Evolutionary conservation across 1,284 basidiomycete species (phyloP).

Genomic region (Irpex lacteus): DNA sequence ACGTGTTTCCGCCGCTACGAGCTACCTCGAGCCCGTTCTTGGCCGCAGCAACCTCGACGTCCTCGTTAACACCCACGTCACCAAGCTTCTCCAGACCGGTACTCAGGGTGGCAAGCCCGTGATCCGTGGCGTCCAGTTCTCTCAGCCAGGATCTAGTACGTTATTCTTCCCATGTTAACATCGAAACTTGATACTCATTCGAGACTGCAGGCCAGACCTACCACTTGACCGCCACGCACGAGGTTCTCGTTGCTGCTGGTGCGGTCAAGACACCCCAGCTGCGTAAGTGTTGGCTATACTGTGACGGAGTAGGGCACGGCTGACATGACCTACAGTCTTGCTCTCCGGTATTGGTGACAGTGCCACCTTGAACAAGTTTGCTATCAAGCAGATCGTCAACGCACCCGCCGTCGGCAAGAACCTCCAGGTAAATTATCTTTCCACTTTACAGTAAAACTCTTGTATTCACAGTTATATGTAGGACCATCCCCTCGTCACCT

Average conservation of each 20-base stretch:
- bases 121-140: constrained; percentile 33
- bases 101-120: constrained; percentile 16
- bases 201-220: background rate
- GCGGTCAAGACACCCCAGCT: constrained; percentile 32
- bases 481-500: constrained; percentile 28
- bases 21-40: constrained; percentile 28
- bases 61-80: constrained; percentile 36
- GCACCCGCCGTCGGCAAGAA: constrained; percentile 38
- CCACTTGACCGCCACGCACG: constrained; percentile 18
- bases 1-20: constrained; percentile 26
- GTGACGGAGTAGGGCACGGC: no score
- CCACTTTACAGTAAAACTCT: background rate
- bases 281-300: background rate
- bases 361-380: constrained; percentile 26
- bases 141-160: constrained; percentile 14
- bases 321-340: constrained; percentile 24
- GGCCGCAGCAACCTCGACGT: constrained; percentile 38
- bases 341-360: constrained; percentile 41
- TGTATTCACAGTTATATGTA: constrained; percentile 12
- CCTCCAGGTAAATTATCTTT: background rate
- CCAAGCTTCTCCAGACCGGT: constrained; percentile 30
- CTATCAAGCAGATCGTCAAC: constrained; percentile 29
- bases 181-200: background rate
- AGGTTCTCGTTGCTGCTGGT: constrained; percentile 21
- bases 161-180: background rate